A percentile compares a stretch with the other conserved stretches of the same genome.
Conservation (phyloP, 192 early-diverging fungal species). For the Pilaira anomala region DNA sequence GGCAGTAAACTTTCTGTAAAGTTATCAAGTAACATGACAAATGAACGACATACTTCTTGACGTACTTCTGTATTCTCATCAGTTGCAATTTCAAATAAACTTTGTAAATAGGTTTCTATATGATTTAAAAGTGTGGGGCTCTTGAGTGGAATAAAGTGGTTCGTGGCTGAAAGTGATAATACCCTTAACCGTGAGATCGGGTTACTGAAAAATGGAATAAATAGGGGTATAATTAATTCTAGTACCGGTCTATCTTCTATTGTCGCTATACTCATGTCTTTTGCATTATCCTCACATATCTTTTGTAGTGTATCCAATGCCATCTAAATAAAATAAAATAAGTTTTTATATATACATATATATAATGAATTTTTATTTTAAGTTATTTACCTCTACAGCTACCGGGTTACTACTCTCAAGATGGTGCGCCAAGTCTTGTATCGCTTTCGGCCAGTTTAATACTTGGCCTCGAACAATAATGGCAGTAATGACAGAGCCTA, state of each 20-base stretch:
- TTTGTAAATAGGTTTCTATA: conserved; percentile 67
- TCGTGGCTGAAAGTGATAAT: conserved; percentile 76
- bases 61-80: conserved; percentile 80
- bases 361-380: neutral
- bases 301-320: conserved; percentile 83
- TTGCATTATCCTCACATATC: conserved; percentile 92
- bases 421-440: conserved; percentile 70
- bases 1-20: conserved; percentile 80
- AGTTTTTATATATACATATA: too few species aligned
- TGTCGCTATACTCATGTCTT: conserved; percentile 71
- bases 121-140: conserved; percentile 63
- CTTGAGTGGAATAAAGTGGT: conserved; percentile 78
- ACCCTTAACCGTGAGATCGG: conserved; percentile 70
- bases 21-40: conserved; percentile 87
- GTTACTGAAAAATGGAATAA: conserved; percentile 80
- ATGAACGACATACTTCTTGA: conserved; percentile 88
- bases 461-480: conserved; percentile 66
- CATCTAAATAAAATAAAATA: conserved; percentile 48
- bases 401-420: conserved; percentile 65
- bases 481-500: conserved; percentile 88
- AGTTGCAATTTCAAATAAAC: conserved; percentile 73
- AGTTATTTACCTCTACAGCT: conserved; percentile 74
- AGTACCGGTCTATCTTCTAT: conserved; percentile 70
- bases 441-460: conserved; percentile 73
- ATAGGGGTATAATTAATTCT: conserved; percentile 81